Conservation (phyloP, 768 basidiomycete species). For the Mycena haematopus region DNA sequence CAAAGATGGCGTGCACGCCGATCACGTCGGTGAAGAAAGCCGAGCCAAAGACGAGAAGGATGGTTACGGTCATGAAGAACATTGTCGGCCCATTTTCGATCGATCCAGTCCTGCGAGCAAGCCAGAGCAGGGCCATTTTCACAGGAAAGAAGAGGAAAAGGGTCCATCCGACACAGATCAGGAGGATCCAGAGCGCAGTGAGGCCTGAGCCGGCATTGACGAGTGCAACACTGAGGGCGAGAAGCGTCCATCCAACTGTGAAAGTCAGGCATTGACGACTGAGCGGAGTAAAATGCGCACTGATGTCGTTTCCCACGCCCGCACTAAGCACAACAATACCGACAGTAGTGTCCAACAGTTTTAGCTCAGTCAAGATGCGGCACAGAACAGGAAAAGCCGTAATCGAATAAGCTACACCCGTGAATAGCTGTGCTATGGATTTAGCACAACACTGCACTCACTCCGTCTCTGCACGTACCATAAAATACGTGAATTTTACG, state of each 20-base stretch:
- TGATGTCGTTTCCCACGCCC: conserved; percentile 87
- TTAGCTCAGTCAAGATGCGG: conserved; percentile 88
- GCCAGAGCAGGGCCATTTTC: conserved; percentile 66
- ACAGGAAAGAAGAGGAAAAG: conserved; percentile 76
- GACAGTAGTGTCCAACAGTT: conserved; percentile 89
- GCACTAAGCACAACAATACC: conserved; percentile 93
- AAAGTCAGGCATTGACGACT: background rate
- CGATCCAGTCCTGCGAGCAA: conserved; percentile 81
- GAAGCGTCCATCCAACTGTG: conserved; percentile 80
- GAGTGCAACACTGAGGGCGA: conserved; percentile 90
- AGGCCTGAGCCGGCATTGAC: conserved; percentile 88
- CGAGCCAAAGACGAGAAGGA: conserved; percentile 81
- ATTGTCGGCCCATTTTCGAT: conserved; percentile 84
- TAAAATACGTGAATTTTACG: conserved; percentile 85
- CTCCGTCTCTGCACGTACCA: conserved; percentile 66
- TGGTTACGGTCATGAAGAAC: conserved; percentile 86
- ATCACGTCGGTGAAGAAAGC: conserved; percentile 95
- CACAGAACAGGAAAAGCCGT: conserved; percentile 88
- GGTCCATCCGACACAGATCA: conserved; percentile 82
- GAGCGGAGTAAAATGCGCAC: conserved; percentile 36
- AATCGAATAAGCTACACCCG: conserved; percentile 84
- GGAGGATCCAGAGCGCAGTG: conserved; percentile 84
- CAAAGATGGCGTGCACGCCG: conserved; percentile 92
- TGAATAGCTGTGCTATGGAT: conserved; percentile 43
- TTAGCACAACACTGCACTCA: background rate